Conservation (phyloP, 495 filamentous ascomycete species). For the Talaromyces stipitatus region DNA sequence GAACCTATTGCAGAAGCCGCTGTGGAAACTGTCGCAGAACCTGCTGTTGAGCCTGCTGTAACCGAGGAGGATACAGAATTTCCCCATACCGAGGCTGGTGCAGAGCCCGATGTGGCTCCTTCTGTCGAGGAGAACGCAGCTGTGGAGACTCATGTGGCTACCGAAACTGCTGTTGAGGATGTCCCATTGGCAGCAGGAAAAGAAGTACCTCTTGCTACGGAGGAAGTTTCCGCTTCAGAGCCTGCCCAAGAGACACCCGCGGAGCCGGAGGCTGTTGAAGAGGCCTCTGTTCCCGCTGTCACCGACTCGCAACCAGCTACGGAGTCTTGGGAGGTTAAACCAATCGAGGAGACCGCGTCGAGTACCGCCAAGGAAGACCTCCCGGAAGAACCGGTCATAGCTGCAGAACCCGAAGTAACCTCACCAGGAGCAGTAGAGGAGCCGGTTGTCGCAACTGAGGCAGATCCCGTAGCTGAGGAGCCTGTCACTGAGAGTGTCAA, state of each 20-base stretch:
- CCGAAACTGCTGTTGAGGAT: not conserved
- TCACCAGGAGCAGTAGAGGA: not conserved
- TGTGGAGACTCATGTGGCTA: too few relatives aligned
- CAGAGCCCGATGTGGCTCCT: not conserved
- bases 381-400: not conserved
- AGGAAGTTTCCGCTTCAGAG: not conserved
- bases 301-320: not conserved
- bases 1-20: not conserved
- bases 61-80: not conserved
- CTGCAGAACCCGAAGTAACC: slow-evolving; percentile 1
- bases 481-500: not conserved
- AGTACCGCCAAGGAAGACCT: not conserved
- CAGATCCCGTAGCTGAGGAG: not conserved
- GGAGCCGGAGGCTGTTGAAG: not conserved
- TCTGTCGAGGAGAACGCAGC: too few relatives aligned
- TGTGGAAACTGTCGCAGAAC: not conserved
- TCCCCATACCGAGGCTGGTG: not conserved
- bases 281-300: not conserved
- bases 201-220: not conserved
- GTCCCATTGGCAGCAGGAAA: too few relatives aligned
- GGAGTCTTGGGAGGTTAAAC: not conserved
- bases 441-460: not conserved
- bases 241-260: too few relatives aligned
- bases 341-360: not conserved
- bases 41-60: not conserved